Base-by-base conservation (phyloP, 345 rosid genomes). In the Boechera divaricarpa region DNA sequence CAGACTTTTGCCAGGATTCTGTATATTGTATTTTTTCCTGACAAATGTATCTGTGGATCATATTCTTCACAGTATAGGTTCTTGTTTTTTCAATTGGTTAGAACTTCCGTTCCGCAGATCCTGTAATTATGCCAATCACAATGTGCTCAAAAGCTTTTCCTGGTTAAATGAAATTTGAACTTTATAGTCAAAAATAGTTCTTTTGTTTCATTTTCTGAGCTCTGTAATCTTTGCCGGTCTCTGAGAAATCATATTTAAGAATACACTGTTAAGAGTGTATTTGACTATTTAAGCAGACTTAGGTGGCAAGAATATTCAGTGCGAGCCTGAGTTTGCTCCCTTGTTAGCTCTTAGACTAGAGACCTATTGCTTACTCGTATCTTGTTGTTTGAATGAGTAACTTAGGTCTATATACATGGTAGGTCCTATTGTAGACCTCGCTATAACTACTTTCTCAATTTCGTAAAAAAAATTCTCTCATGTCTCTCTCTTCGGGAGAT, bases 21-120 rank as follows among this genome's bases (percentile, higher is more conserved):
- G 88, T 90, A 89, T 84, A 94, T 85, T 92, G 89, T 90, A 90
- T 82, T 89, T 86, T 91, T 84, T 72, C 93, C 92, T 85, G 97
- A 84, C 89, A 87, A 87, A 76, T 86, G 84, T 92, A 82, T 85
- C 88, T 87, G 68, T 79, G 80, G 87, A 83, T 85, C 85, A 82
- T 74, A 77, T 86, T 83, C 91, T 82, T 85, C 88, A 62, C 72
- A 86, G 88, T 86, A 73, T 89, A 90, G 94, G 92, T 86, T 82
- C 83, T 63, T 90, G 69, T 85, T 87, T 89, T 87, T 87, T 80
- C 48, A 86, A 88, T 91, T 91, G 96, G 90, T 91, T 86, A 95
- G 98, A 86, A 82, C 82, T 83, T 82, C 86, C 74, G 69, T 83
- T 89, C 85, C 89, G 86, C 83, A 72, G 80, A 85, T 83, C 80